Evolutionary conservation across 805 yeast species (phyloP).

Genomic region (Brettanomyces custersianus): DNA sequence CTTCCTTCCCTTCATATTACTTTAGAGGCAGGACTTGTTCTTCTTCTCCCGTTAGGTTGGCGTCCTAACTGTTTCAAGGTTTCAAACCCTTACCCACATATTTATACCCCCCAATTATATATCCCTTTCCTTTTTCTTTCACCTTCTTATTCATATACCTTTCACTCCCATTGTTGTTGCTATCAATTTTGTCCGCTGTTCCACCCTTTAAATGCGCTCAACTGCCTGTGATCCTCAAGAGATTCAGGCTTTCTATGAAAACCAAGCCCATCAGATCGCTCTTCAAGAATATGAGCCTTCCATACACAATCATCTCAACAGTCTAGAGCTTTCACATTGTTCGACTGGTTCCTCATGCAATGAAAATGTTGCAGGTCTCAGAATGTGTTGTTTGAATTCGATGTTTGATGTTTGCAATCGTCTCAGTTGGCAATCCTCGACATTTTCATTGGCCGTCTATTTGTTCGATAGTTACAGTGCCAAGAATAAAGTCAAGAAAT

Average conservation of each 20-base stretch:
- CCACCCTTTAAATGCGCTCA: no score
- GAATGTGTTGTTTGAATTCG: conserved; percentile 22
- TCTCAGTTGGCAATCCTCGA: conserved; percentile 23
- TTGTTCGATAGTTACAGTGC: conserved; percentile 32
- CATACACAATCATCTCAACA: conserved; percentile 18
- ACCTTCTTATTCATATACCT: no score
- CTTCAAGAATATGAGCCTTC: conserved; percentile 22
- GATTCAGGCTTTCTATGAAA: conserved; percentile 13
- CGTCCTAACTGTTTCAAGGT: no score
- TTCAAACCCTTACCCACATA: no score
- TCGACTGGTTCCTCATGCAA: not conserved
- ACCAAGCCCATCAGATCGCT: conserved; percentile 18
- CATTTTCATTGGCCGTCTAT: conserved; percentile 29
- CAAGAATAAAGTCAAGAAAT: conserved; percentile 23
- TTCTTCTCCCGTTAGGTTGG: no score
- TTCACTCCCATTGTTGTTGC: no score
- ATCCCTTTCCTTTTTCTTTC: no score
- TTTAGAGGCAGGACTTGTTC: no score
- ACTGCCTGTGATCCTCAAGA: not conserved
- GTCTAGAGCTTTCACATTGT: conserved; percentile 13
- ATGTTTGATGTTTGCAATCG: conserved; percentile 23
- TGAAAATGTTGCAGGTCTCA: conserved; percentile 11
- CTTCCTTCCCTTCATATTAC: no score
- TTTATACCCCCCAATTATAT: no score
- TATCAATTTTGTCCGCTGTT: no score